Base-by-base conservation (phyloP, 441 rosid species). In the Cnidoscolus chayamansa region DNA sequence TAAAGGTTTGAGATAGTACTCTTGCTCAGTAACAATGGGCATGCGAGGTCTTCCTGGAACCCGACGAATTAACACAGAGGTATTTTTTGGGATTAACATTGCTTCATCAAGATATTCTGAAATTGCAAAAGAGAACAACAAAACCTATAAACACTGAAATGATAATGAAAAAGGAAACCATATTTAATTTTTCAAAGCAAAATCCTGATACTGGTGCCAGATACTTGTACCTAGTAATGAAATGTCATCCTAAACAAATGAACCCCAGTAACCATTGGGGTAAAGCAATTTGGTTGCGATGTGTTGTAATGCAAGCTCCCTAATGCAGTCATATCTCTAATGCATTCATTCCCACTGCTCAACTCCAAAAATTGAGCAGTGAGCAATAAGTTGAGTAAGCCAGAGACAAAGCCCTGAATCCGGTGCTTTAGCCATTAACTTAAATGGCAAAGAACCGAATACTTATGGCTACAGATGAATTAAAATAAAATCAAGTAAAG, bases 91-190 rank as follows among this genome's bases (percentile, higher is more conserved):
- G 65, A 96, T 89, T 89, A 95, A 81, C 93, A 84, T 90, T 60
- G 89, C 93, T 86, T 93, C 98, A 87, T 91, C 99, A 76, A 84
- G 86, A 87, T 93, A 96, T 83, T 96, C 99, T 96, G 98, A 91
- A 95, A 91, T 82, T 79, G 79, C 73, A 85, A 85, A 85, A 88
- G 84, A 82, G 76, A 88, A 81, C 65, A 79, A 75, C 63, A 84
- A 65, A 40, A 72, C 71, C 87, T 77, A 87, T 88, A 82, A 90
- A 77, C 70, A 81, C 75, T 72, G 79, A 65, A 81, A 57, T 63
- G 37, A 56, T 30, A 65, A 68, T 60, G 70, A 71, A 72, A 63
- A 51, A 77, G 2, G 31, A 74, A 78, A 69, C 49, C 74, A 59
- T 77, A 79, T 68, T 68, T 47, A 78, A 50, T 45, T 76, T 17